Evolutionary conservation across 257 asterid species (phyloP), one percentile per base, ranked within the genome.

Genomic region (Salvia miltiorrhiza): DNA sequence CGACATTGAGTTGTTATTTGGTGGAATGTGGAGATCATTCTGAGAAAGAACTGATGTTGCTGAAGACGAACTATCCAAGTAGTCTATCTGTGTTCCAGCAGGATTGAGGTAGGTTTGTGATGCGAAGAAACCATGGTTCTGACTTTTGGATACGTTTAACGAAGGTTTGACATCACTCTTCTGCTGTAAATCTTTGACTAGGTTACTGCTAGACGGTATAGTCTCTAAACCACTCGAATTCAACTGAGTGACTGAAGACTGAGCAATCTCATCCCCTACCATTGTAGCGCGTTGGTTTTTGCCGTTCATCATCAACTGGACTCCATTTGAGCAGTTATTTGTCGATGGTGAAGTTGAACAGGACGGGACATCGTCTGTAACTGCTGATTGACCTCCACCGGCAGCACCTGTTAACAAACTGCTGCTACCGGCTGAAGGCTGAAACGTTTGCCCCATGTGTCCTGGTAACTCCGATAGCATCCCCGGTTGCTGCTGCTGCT

Each of bases 261-360:
- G 95, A 54, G 81, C 77, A 12, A 86, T 79, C 74, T 85, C 90
- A 72, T 87, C 88, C 39, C 83, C 84, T 30, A 56, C 49, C 23
- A 71, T 72, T 24, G 75, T 57, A 32, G 63, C 21, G 0, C 66
- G 78, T 33, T 80, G 82, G 19, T 63, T 77, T 84, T 86, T 86
- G 52, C 85, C 73, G 58, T 77, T 86, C 85, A 78, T 76, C 43
- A 81, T 73, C 26, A 83, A 73, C 78, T 79, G 95, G 56, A 81
- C 82, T 7, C 61, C 79, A 72, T 83, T 85, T 2, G 83, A 82
- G 78, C 93, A 88, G 81, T 93, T 86, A 72, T 88, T 90, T 53
- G 96, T 80, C 39, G 98, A 93, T 24, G 96, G 98, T 24, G 98
- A 93, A 66, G 97, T 88, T 19, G 97, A 90, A 83, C 96, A 90